phyloP scores from a whole-genome alignment of 1,284 basidiomycete genomes.

The Pascua sp. region DNA sequence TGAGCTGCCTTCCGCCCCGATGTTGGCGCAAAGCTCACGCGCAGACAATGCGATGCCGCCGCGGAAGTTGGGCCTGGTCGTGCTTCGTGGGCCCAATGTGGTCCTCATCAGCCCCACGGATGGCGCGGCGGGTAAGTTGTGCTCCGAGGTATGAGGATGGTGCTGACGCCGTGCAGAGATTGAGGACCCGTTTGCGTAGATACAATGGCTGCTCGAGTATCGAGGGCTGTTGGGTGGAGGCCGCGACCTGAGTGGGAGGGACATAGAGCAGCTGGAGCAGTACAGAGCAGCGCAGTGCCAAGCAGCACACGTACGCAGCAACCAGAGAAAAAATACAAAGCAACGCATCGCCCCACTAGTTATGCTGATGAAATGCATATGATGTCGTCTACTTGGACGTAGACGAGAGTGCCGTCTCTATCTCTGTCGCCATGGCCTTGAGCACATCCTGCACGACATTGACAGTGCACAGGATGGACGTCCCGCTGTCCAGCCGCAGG shows the following conservation, averaged over 20 bases:
- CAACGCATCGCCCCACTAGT: background rate
- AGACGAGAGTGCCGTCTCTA: conserved; percentile 8
- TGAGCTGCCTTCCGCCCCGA: no score
- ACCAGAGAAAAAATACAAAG: background rate
- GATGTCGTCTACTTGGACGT: conserved; percentile 5
- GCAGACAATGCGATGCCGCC: conserved; percentile 63
- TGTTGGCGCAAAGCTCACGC: conserved; percentile 4
- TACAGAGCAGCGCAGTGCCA: no score
- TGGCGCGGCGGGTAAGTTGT: conserved; percentile 62
- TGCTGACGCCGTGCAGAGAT: conserved; percentile 33
- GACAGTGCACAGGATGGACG: conserved; percentile 9
- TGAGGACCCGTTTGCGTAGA: conserved; percentile 45
- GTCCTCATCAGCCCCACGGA: conserved; percentile 89
- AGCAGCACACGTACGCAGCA: no score
- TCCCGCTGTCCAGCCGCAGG: conserved; percentile 10
- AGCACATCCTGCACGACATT: conserved; percentile 17
- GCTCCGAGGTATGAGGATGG: no score
- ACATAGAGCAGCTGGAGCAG: no score
- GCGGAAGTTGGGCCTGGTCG: conserved; percentile 74
- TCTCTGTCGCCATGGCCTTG: conserved; percentile 13
- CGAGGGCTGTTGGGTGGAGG: no score
- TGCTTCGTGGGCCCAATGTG: conserved; percentile 86
- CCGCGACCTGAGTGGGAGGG: no score
- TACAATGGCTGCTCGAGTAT: no score
- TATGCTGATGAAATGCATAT: conserved; percentile 10